phyloP scores from a whole-genome alignment of 2,329 filamentous ascomycete genomes.

The Neofusicoccum laricinum region DNA sequence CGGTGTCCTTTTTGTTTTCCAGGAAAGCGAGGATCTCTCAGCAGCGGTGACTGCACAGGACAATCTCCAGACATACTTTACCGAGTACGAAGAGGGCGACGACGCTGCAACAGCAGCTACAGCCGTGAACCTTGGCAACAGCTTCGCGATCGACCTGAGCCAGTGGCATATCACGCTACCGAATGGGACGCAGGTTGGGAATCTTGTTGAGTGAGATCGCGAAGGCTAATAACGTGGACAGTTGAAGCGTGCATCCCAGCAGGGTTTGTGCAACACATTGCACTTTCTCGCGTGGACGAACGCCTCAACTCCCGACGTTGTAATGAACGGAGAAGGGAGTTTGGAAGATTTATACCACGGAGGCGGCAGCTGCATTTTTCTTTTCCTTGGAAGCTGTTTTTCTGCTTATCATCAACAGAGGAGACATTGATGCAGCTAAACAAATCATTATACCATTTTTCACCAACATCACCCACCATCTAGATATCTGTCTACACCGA shows the following conservation, averaged over 20 bases:
- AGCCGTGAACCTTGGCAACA: conserved; percentile 18
- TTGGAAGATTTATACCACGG: not conserved
- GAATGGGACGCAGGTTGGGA: conserved; percentile 2
- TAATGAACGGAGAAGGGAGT: not conserved
- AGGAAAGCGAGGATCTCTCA: conserved; percentile 39
- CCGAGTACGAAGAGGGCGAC: conserved; percentile 31
- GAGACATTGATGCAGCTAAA: not conserved
- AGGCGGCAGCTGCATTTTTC: not conserved
- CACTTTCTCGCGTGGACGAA: too few relatives aligned
- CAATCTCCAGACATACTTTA: conserved; percentile 38
- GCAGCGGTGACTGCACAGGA: conserved; percentile 44
- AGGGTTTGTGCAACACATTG: too few relatives aligned
- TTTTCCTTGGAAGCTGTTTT: not conserved
- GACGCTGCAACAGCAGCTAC: conserved; percentile 23
- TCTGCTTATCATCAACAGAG: not conserved
- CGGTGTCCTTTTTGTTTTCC: conserved; percentile 45
- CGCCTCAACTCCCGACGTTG: too few relatives aligned
- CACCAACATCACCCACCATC: not conserved
- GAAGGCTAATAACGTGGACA: too few relatives aligned
- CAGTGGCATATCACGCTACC: conserved; percentile 10
- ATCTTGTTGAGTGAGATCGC: not conserved
- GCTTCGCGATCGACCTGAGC: conserved; percentile 25
- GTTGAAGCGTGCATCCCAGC: too few relatives aligned
- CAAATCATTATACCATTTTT: not conserved
- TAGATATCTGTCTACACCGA: not conserved